Conservation (phyloP, 2,329 filamentous ascomycete genomes). For the Lecanoromycetidae sp. region DNA sequence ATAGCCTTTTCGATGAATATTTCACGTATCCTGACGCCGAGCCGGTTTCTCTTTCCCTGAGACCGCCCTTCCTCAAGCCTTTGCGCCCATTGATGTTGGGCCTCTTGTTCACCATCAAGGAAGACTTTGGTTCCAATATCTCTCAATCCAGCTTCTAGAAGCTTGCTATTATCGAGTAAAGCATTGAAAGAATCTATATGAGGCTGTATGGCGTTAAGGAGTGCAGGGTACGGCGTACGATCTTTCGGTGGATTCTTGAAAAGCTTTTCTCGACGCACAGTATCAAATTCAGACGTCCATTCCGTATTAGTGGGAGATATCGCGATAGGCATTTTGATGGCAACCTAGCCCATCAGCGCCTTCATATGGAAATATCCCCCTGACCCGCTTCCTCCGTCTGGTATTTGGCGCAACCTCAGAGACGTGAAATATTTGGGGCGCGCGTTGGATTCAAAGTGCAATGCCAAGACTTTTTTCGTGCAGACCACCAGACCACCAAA, state of each 20-base stretch:
- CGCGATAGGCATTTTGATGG: background rate
- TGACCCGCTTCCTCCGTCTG: background rate
- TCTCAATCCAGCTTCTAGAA: constrained; percentile 61
- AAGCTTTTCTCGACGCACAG: constrained; percentile 70
- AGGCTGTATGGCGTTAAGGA: constrained; percentile 75
- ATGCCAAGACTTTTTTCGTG: too few relatives aligned
- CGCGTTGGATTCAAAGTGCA: too few relatives aligned
- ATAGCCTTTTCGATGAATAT: constrained; percentile 72
- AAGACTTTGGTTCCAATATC: constrained; percentile 87
- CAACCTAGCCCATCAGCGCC: background rate
- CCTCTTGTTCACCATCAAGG: constrained; percentile 59
- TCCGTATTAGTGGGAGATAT: constrained; percentile 37
- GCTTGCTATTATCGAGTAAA: constrained; percentile 62
- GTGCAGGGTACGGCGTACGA: constrained; percentile 72
- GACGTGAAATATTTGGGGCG: too few relatives aligned
- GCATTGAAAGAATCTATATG: constrained; percentile 95
- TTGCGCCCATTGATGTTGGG: constrained; percentile 27
- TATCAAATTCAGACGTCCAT: constrained; percentile 82
- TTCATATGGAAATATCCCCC: background rate
- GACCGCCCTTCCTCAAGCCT: constrained; percentile 43
- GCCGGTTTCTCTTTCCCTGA: constrained; percentile 52
- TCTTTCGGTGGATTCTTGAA: constrained; percentile 83
- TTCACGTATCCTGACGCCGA: constrained; percentile 68
- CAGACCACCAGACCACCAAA: background rate
- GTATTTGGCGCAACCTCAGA: too few relatives aligned